A percentile compares a stretch with the other conserved stretches of the same genome.
These are phyloP conservation scores for Mimosa bimucronata DNA, from an alignment of 306 rosid genomes.

Conservation along the genomic window DNA sequence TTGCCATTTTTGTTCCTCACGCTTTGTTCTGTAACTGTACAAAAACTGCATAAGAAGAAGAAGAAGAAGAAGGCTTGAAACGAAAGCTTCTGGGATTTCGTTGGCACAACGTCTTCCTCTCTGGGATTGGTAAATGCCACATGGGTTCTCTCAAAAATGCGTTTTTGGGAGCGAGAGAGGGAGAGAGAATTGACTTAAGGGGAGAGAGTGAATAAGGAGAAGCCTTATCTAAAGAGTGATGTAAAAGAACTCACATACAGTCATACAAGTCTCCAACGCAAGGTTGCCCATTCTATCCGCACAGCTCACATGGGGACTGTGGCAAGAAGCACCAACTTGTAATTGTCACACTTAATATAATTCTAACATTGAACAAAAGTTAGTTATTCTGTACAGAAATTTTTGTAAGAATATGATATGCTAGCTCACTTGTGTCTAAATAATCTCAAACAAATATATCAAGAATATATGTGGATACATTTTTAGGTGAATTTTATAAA, in stretches of 20 bases:
- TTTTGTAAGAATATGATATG: no score
- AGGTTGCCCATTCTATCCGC: no score
- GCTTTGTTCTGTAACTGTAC: background rate
- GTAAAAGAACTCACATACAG: background rate
- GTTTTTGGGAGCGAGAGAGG: background rate
- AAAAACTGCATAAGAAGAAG: background rate
- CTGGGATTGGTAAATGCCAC: background rate
- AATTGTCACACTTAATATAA: no score
- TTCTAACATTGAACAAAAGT: no score
- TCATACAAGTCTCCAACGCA: background rate
- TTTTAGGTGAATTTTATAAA: no score
- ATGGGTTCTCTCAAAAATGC: background rate
- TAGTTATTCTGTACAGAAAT: no score
- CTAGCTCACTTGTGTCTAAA: no score
- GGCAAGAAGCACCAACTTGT: no score
- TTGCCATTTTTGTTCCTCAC: constrained; percentile 56
- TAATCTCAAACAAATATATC: no score
- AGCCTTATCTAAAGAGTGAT: background rate
- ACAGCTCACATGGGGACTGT: no score
- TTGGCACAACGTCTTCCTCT: background rate
- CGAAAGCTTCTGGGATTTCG: background rate
- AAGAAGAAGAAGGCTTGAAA: background rate
- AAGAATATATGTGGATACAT: no score
- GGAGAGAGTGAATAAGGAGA: background rate
- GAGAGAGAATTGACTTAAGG: background rate